phyloP scores from a whole-genome alignment of 2,329 filamentous ascomycete species.

The Colletotrichum sp. region DNA sequence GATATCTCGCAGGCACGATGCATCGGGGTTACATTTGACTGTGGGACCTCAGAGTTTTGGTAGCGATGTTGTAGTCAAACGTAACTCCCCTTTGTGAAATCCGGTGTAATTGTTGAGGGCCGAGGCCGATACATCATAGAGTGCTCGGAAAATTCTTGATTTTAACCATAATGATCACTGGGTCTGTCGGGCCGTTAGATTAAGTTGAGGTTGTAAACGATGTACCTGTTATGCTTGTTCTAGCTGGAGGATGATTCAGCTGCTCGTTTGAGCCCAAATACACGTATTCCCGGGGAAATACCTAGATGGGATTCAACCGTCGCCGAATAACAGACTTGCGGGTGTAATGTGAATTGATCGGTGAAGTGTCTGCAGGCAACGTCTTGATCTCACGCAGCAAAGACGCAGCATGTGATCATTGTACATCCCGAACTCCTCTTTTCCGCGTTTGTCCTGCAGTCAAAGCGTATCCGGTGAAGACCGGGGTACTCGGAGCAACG shows the following conservation, averaged over 20 bases:
- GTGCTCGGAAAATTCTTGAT: not conserved
- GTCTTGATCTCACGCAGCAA: not conserved
- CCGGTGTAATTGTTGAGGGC: accelerated
- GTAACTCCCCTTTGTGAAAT: not conserved
- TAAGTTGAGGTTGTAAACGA: not conserved
- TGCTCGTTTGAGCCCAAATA: not conserved
- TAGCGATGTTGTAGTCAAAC: not conserved
- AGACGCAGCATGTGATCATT: not conserved
- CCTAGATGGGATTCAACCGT: not conserved
- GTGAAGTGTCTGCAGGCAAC: not conserved
- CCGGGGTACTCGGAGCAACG: not conserved
- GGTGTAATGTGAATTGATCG: not conserved
- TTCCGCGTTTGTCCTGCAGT: not conserved
- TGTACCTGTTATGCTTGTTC: not conserved
- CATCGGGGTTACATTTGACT: not conserved
- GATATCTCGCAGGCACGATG: not conserved
- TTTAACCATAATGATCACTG: not conserved
- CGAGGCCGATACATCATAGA: not conserved
- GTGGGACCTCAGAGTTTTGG: not conserved
- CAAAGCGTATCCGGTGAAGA: not conserved
- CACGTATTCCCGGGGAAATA: not conserved
- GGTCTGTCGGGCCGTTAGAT: not conserved
- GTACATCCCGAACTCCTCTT: not conserved
- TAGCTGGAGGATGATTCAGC: not conserved
- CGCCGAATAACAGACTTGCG: not conserved